These are phyloP conservation scores for Dianthus caryophyllus DNA, from an alignment of 148 eudicot genomes.

Conservation along the genomic window DNA sequence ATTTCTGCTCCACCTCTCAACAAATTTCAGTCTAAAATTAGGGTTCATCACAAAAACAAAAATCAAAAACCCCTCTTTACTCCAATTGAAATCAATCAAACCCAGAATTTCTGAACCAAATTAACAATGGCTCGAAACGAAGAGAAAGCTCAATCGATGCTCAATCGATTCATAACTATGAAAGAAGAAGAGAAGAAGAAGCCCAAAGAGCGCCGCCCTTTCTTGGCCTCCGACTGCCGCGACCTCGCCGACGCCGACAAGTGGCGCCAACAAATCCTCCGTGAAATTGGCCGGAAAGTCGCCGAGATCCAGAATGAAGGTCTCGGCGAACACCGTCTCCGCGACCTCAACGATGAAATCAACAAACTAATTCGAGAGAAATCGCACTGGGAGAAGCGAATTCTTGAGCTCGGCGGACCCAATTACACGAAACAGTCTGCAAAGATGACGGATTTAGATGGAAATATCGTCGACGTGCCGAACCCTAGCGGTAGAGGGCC, in stretches of 20 bases:
- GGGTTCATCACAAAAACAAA: neutral
- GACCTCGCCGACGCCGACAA: slow-evolving; percentile 88
- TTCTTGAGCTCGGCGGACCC: slow-evolving; percentile 80
- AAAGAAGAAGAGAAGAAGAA: slow-evolving; percentile 82
- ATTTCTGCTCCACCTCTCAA: no score
- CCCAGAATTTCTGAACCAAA: no score
- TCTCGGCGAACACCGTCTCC: slow-evolving; percentile 73
- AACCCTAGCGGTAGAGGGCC: slow-evolving; percentile 94
- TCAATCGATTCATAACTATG: slow-evolving; percentile 78
- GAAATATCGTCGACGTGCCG: slow-evolving; percentile 87
- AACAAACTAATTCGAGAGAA: slow-evolving; percentile 74
- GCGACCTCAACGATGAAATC: slow-evolving; percentile 85
- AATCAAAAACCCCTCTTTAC: no score
- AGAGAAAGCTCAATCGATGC: slow-evolving; percentile 96
- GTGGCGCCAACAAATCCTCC: slow-evolving; percentile 88
- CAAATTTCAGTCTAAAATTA: neutral
- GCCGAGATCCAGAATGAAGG: slow-evolving; percentile 94
- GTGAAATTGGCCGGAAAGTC: slow-evolving; percentile 80
- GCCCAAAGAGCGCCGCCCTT: slow-evolving; percentile 87
- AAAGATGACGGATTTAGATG: slow-evolving; percentile 91
- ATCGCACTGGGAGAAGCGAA: slow-evolving; percentile 77
- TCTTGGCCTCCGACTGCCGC: slow-evolving; percentile 84
- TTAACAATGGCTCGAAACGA: slow-evolving; percentile 79
- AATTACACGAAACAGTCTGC: slow-evolving; percentile 62
- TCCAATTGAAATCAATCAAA: no score